phyloP scores from a whole-genome alignment of 805 yeast genomes.

The Metschnikowia continentalis region DNA sequence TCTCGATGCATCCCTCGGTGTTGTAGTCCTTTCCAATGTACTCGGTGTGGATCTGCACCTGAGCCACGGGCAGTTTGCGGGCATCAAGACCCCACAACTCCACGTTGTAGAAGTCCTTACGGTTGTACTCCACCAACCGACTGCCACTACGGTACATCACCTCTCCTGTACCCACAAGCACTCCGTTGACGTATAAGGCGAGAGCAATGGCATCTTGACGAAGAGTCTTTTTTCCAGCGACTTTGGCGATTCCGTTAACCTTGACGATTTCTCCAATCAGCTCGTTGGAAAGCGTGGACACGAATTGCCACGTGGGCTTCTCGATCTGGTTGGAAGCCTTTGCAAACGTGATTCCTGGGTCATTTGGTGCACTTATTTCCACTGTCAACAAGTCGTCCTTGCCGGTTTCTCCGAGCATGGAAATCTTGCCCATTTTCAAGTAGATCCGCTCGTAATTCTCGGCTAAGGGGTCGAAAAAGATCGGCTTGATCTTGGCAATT shows the following conservation, averaged over 20 bases:
- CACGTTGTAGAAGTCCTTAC: conserved; percentile 38
- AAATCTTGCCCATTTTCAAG: conserved; percentile 51
- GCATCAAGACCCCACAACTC: conserved; percentile 40
- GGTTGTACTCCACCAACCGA: conserved; percentile 44
- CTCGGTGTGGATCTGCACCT: conserved; percentile 51
- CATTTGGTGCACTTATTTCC: conserved; percentile 50
- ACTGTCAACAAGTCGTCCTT: conserved; percentile 48
- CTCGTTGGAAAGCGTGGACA: conserved; percentile 70
- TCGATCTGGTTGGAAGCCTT: conserved; percentile 62
- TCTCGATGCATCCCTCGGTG: conserved; percentile 50
- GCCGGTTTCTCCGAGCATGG: conserved; percentile 24
- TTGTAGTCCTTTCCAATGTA: conserved; percentile 70
- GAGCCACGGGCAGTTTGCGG: conserved; percentile 36
- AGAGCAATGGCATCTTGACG: conserved; percentile 54
- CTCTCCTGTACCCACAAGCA: conserved; percentile 54
- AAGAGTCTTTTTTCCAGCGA: conserved; percentile 28
- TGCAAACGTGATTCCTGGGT: conserved; percentile 50
- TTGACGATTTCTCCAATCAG: conserved; percentile 66
- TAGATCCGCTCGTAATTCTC: conserved; percentile 58
- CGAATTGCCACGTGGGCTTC: conserved; percentile 58
- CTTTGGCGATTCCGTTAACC: conserved; percentile 51
- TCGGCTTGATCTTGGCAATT: conserved; percentile 60
- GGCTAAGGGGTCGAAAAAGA: conserved; percentile 60
- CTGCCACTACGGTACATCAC: conserved; percentile 47
- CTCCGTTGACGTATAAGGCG: conserved; percentile 60